Conservation (phyloP, 1,139 yeast species). For the Hansenula sp. region DNA sequence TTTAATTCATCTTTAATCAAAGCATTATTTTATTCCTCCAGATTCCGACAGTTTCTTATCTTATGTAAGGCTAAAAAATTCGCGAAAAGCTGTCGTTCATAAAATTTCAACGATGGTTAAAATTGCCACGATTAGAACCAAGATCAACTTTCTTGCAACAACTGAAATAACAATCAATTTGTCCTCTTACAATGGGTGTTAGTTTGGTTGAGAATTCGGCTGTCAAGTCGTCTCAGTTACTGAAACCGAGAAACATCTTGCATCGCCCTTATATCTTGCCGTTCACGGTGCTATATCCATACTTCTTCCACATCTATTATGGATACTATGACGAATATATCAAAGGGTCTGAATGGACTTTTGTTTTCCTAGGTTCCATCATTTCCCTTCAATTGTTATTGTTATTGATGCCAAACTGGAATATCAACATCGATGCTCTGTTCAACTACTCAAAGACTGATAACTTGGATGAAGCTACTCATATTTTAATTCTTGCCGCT, state of each 20-base stretch:
- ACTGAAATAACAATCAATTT: background rate
- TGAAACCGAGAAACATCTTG: conserved; percentile 61
- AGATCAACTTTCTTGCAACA: background rate
- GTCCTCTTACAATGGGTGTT: conserved; percentile 5
- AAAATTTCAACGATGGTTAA: background rate
- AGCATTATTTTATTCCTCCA: too few species aligned
- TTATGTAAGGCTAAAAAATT: background rate
- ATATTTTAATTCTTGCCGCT: conserved; percentile 74
- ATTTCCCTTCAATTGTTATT: conserved; percentile 70
- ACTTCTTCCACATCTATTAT: conserved; percentile 62
- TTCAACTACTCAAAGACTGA: conserved; percentile 64
- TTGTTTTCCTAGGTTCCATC: conserved; percentile 75
- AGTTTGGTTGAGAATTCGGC: conserved; percentile 32
- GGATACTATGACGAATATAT: conserved; percentile 76
- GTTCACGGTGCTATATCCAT: conserved; percentile 74
- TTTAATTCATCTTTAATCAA: too few species aligned
- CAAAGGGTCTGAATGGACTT: conserved; percentile 78
- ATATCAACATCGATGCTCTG: conserved; percentile 61
- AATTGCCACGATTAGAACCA: background rate
- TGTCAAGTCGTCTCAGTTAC: conserved; percentile 44
- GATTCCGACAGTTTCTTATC: too few species aligned
- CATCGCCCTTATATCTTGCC: conserved; percentile 84
- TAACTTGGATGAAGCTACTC: conserved; percentile 57
- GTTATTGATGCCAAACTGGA: conserved; percentile 97
- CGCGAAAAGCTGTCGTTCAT: background rate